Evolutionary conservation across 2,329 filamentous ascomycete species (phyloP), one percentile per base, ranked within the genome.

Genomic region (Alternaria sp.): DNA sequence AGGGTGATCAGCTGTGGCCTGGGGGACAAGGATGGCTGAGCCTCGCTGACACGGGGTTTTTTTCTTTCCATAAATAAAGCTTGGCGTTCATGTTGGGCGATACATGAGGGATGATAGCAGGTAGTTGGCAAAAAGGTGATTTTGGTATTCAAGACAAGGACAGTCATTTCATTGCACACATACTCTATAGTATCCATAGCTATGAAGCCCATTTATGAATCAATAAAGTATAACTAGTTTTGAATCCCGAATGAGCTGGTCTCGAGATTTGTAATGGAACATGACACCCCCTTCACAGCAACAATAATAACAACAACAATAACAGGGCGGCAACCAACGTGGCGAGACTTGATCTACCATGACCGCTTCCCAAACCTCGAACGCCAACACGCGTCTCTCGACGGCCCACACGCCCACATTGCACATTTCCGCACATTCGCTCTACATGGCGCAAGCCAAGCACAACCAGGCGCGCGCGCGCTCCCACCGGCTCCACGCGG

Each of bases 1-100:
- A 72, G 71, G 56, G 72, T 65, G 13, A 61, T 77, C 51, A 75
- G 70, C 39, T 77, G 74, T 66, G 73, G 74, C 17, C 72, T 69
- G 57, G 41, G 50, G 24, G 52, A 41, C 52, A 58, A 11, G 34
- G 24, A 17, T 52, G 61, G 14, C 26, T 58, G 41, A 21, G 8
- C 36, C 36, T 26, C 28, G 5, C 28, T 33, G 24, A 13, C 4
- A 6, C 7, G 29, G 0, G 13, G 11, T 4, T 17, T 24, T n/a
- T 17, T 48, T 42, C n/a, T 8, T 34, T 48, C 23, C 33, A 0
- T 48, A 21, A 11, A 5, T 48, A 10, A 11, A 37, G 49, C 36
- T 11, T 6, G 36, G 24, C 3, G 49, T 39, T 28, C 17, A 26
- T 9, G 4, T 26, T 29, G 34, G 41, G 10, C 4, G 46, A 44